Evolutionary conservation across 2,329 filamentous ascomycete species (phyloP), one percentile per base, ranked within the genome.

Genomic region (Aspergillus melleus): DNA sequence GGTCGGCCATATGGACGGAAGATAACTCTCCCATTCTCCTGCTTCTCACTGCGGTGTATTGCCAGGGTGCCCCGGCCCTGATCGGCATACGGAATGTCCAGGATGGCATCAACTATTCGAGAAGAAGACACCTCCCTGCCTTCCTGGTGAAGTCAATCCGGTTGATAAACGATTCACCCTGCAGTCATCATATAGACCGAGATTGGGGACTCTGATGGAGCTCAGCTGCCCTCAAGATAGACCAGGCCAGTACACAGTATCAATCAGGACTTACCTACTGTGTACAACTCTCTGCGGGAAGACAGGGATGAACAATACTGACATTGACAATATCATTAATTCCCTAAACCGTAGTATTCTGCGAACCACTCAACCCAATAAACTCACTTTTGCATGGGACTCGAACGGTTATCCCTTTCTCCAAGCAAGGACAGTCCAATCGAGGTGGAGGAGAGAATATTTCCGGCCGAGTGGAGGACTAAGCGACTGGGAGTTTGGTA

Each of bases 401-500:
- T 42, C 16, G 36, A n/a, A 5, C 16, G 36, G 14, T 36, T 36
- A 36, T 36, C 32, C 36, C 36, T 42, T 42, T 14, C 36, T 16
- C 14, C 2, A 42, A 42, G 36, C n/a, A 52, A 29, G 36, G 36
- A 42, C 36, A n/a, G 36, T 14, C 36, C 36, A 42, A 42, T 42
- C 16, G 36, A n/a, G 16, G 16, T 42, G 36, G 36, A 16, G 36
- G 36, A n/a, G 36, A 42, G 36, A 6, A 42, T n/a, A 42, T 16
- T 42, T 42, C 36, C 36, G 44, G 19, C 44, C 44, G 24, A 58
- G 55, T 61, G 55, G 55, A 49, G 51, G 49, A 49, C 26, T 49
- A 51, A 58, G 51, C 56, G 58, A 51, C 50, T 57, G 46, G 50
- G 54, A 61, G 24, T 58, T 54, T 55, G 55, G 55, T 61, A 61